Evolutionary conservation across 1,284 basidiomycete genomes (phyloP), one percentile per base, ranked within the genome.

Genomic region (Macrocystidia cucumis): DNA sequence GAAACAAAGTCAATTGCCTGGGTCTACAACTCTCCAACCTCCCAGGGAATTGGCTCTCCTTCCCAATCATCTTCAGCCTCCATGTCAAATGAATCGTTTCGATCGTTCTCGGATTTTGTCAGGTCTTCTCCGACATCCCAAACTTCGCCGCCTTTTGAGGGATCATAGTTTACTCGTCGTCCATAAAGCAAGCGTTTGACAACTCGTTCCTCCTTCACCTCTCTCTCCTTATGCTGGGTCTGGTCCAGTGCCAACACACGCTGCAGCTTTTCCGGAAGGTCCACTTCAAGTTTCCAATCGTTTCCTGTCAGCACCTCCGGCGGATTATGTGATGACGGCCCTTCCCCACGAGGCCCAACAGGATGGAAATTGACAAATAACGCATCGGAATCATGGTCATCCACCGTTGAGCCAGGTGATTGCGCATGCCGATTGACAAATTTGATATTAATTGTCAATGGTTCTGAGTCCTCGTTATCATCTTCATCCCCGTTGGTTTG

Each of bases 21-120:
- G 44, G 40, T 33, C 39, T 43, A 85, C 51, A 87, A 49, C 51
- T 86, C 83, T 32, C 75, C 83, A 11, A 72, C 66, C 56, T 80
- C 80, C 83, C 83, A 87, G 41, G 83, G 78, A 25, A 85, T 67
- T 24, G 80, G 78, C 53, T 86, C 84, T 17, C 78, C 76, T 55
- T 86, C 83, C 84, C 84, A 87, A 43, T 87, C 84, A 31, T 84
- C 82, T 50, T 80, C 79, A 4, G 59, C 67, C 37, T 73, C 75
- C 25, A 49, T 57, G 28, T 60, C 54, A 32, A 40, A 48, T 38
- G 39, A 38, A 31, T 39, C 48, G 14, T 48, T 48, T n/a, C 50
- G 52, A 34, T 63, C 63, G 24, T 56, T 56, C 24, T 54, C 61
- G 35, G 38, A 20, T 35, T 41, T 40, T 7, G 35, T 25, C 34